Base-by-base conservation (phyloP, 805 yeast species). In the Wickerhamomyces rabaulensis region DNA sequence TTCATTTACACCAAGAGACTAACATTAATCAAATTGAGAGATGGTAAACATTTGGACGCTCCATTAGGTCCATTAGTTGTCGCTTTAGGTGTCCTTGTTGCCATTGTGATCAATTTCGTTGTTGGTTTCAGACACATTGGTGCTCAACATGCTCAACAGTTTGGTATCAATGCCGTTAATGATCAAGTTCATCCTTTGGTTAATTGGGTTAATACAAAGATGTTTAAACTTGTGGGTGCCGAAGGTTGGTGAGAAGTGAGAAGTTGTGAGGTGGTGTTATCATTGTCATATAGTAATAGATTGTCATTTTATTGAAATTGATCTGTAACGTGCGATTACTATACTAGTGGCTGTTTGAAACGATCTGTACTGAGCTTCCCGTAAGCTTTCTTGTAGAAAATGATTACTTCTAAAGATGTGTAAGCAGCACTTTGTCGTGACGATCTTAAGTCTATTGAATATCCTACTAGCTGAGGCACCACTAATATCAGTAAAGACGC, bases 21-120 rank as follows among this genome's bases (percentile, higher is more conserved):
- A 53, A 74, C 73, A 29, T 75, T 84, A 46, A 94, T 92, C 62
- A 79, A 75, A 63, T 82, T 80, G 63, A 80, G 98, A 65, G 84
- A 90, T 23, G 95, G 92, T 43, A 78, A 77, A 56, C 97, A 91
- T 65, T 73, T 92, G 57, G 98, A 92, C 68, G 91, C 88, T 41
- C 83, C 95, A 44, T 60, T 86, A 47, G 99, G 99, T 12, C 99
- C 99, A 0, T 61, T 94, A 43, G 70, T 91, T 15, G 75, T 94
- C 38, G 87, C 94, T 5, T 50, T 72, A 22, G 90, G 87, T 12
- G 75, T 92, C 49, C 65, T 85, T 8, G 56, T 76, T 40, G 84
- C 92, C 4, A 72, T 92, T 56, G 60, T 76, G 9, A 62, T 89
- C 52, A 91, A 91, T 66, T 92, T 90, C 57, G 70, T 76, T 26